Evolutionary conservation across 306 rosid species (phyloP).

Genomic region (Prunus davidiana): DNA sequence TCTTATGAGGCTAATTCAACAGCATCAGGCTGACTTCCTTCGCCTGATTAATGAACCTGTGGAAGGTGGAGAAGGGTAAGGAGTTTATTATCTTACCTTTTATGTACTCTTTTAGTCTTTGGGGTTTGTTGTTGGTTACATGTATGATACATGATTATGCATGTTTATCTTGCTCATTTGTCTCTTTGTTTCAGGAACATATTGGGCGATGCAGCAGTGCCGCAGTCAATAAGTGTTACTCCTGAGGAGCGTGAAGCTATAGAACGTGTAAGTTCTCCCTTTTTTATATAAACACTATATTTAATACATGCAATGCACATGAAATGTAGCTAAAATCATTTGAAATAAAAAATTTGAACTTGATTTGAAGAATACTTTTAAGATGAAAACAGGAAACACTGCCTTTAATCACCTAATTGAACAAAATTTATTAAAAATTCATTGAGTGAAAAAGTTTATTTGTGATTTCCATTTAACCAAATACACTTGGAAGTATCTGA

Average conservation of each 20-base stretch:
- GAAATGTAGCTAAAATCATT: background rate
- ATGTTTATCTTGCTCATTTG: conserved; percentile 16
- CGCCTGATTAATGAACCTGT: conserved; percentile 83
- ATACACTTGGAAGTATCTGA: background rate
- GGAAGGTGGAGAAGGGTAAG: conserved; percentile 91
- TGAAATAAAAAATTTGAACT: background rate
- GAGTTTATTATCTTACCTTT: conserved; percentile 19
- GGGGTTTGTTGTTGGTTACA: too few species aligned
- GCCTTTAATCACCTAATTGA: background rate
- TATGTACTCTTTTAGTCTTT: background rate
- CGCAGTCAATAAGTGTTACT: conserved; percentile 71
- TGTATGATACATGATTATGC: background rate
- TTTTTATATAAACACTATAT: background rate
- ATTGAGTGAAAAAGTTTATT: background rate
- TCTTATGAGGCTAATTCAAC: conserved; percentile 80
- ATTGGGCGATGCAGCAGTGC: conserved; percentile 64
- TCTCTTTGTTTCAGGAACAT: conserved; percentile 45
- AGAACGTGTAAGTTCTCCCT: conserved; percentile 70
- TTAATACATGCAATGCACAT: background rate
- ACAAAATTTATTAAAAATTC: background rate
- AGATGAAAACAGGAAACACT: background rate
- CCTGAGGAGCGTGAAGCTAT: conserved; percentile 93
- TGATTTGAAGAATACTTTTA: background rate
- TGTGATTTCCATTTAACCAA: background rate
- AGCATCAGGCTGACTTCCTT: conserved; percentile 86